Conservation (phyloP, 2,329 filamentous ascomycete species). For the Fusarium falciforme region DNA sequence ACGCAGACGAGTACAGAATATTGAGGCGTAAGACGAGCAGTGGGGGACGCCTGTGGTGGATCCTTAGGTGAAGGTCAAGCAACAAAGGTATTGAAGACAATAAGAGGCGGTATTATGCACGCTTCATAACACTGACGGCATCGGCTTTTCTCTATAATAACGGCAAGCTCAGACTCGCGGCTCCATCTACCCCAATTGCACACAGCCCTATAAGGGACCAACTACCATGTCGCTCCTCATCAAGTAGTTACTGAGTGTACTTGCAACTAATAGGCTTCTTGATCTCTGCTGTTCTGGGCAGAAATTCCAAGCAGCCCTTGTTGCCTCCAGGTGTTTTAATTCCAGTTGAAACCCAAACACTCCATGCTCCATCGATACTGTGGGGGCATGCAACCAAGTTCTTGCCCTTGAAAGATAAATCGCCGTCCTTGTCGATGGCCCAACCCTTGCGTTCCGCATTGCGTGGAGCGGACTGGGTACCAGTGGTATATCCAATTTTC, state of each 20-base stretch:
- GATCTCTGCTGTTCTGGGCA: slow-evolving; percentile 41
- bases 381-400: slow-evolving; percentile 44
- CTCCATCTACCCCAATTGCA: not conserved
- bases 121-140: not conserved
- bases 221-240: not conserved
- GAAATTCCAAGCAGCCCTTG: slow-evolving; percentile 51
- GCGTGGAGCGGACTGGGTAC: slow-evolving; percentile 49
- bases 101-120: not conserved
- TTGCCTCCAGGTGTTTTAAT: slow-evolving; percentile 48
- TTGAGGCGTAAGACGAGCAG: not conserved
- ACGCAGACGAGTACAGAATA: not conserved
- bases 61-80: not conserved
- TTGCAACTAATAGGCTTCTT: slow-evolving; percentile 47
- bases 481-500: slow-evolving; percentile 50
- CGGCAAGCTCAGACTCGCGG: not conserved
- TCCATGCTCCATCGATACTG: slow-evolving; percentile 60
- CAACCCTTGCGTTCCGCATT: slow-evolving; percentile 61
- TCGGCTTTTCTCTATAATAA: not conserved
- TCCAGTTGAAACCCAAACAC: slow-evolving; percentile 48
- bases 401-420: slow-evolving; percentile 59
- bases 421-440: slow-evolving; percentile 52
- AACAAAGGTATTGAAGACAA: not conserved
- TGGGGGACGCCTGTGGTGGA: not conserved
- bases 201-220: not conserved
- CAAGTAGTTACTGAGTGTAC: slow-evolving; percentile 35